These are phyloP conservation scores for Mucor piriformis DNA, from an alignment of 371 early-diverging fungal species.

Conservation along the genomic window DNA sequence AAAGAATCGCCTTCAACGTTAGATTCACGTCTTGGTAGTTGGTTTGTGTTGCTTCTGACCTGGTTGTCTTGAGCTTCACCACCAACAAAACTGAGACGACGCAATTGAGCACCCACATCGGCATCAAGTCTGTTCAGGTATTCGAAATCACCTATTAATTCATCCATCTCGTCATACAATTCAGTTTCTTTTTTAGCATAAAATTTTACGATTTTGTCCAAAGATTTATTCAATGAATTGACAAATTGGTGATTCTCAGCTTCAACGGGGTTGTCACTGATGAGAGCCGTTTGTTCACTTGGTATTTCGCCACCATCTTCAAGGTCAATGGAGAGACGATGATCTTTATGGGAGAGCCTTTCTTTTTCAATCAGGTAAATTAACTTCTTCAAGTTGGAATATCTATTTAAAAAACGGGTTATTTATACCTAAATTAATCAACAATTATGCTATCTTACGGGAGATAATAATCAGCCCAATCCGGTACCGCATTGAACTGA, in stretches of 20 bases:
- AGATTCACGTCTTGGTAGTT: slow-evolving; percentile 44
- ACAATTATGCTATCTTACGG: slow-evolving; percentile 54
- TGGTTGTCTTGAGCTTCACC: neutral
- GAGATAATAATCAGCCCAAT: slow-evolving; percentile 86
- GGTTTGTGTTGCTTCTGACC: slow-evolving; percentile 26
- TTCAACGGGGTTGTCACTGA: slow-evolving; percentile 34
- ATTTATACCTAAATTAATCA: too few species aligned
- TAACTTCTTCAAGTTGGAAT: slow-evolving; percentile 88
- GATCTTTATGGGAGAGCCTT: slow-evolving; percentile 50
- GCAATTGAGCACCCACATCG: slow-evolving; percentile 2
- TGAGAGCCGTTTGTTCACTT: slow-evolving; percentile 50
- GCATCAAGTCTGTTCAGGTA: slow-evolving; percentile 10
- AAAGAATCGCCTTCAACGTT: slow-evolving; percentile 41
- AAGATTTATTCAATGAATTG: slow-evolving; percentile 76
- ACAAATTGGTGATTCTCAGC: slow-evolving; percentile 64
- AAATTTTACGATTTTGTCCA: slow-evolving; percentile 79
- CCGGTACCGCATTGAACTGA: slow-evolving; percentile 88
- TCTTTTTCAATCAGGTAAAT: slow-evolving; percentile 90
- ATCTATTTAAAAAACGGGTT: slow-evolving; percentile 44
- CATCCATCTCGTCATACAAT: slow-evolving; percentile 66
- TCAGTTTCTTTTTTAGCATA: slow-evolving; percentile 85
- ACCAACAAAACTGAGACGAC: slow-evolving; percentile 6
- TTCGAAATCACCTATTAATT: slow-evolving; percentile 46
- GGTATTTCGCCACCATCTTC: slow-evolving; percentile 27
- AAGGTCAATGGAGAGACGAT: slow-evolving; percentile 26